Evolutionary conservation across 2,329 filamentous ascomycete genomes (phyloP).

Genomic region (Sclerotinia minor): DNA sequence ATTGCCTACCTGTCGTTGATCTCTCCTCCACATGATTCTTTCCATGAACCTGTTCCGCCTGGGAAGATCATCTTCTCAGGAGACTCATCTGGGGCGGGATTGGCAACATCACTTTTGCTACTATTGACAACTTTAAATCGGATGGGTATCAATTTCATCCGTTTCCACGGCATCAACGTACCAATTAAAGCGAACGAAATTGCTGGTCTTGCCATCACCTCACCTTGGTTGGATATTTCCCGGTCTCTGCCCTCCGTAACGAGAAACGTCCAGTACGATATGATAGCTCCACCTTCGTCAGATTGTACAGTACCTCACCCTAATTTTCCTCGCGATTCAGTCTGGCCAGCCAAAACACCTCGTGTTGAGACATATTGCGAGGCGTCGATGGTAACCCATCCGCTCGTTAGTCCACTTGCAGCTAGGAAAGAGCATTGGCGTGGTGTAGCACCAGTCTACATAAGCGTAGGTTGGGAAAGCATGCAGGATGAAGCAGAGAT

Average conservation of each 20-base stretch:
- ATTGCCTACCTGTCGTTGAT: constrained; percentile 67
- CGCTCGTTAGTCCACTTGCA: constrained; percentile 64
- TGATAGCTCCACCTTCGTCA: constrained; percentile 56
- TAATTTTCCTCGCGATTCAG: constrained; percentile 50
- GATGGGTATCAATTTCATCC: constrained; percentile 47
- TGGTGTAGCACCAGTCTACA: constrained; percentile 63
- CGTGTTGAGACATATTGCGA: constrained; percentile 56
- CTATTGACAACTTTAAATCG: constrained; percentile 63
- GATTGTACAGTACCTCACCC: constrained; percentile 38
- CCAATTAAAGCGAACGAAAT: constrained; percentile 63
- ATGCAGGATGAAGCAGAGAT: constrained; percentile 66
- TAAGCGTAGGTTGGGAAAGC: constrained; percentile 70
- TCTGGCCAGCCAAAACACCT: constrained; percentile 59
- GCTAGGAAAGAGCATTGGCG: constrained; percentile 55
- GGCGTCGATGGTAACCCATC: constrained; percentile 60
- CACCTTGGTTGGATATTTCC: constrained; percentile 72
- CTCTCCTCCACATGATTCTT: constrained; percentile 66
- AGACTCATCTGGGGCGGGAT: constrained; percentile 72
- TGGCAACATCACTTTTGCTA: constrained; percentile 66
- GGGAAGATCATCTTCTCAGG: constrained; percentile 69
- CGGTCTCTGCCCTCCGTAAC: constrained; percentile 60
- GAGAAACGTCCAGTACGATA: constrained; percentile 59
- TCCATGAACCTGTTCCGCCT: constrained; percentile 65
- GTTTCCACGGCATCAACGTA: constrained; percentile 56
- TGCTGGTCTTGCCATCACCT: constrained; percentile 61